Base-by-base conservation (phyloP, 1,284 basidiomycete genomes). In the Austropuccinia psidii region DNA sequence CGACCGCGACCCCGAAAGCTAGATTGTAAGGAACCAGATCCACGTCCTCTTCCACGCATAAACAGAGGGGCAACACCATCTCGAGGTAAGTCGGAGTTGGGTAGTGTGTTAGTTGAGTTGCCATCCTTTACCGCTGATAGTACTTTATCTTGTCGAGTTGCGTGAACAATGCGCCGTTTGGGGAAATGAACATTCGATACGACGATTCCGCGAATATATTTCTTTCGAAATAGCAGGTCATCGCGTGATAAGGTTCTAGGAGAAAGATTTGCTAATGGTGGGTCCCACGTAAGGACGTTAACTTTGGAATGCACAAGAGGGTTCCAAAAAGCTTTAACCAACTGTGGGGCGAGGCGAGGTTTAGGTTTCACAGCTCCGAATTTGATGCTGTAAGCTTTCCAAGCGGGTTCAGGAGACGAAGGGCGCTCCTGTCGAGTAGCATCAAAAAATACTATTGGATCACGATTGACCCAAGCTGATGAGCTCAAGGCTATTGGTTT, bases 241-340 rank as follows among this genome's bases (percentile, higher is more conserved):
- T 73, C 70, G 35, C 70, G 57, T 64, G 60, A 73, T 64, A 73
- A 47, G 7, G 69, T 62, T 21, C 58, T 43, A n/a, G 69, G 57
- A 21, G 69, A 54, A 8, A 73, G 27, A 21, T 64, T 73, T 41
- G 45, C 19, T 49, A 73, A 29, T n/a, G 69, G 69, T 19, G 60
- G 60, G 37, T 73, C 70, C 70, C 70, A 73, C 21, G 70, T 41
- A 11, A 73, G 29, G 17, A 73, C 47, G 41, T 73, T 64, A 1
- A 73, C 58, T 73, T 52, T 62, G 11, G 58, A 21, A 24, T 58
- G 70, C 2, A 41, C 35, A 3, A 73, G 50, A 55, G 70, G 70
- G 64, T 62, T 64, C 70, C 70, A 73, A 41, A 73, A 73, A 8
- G 60, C 49, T 52, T 73, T 73, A 47, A 73, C 52, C 19, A 64